Base-by-base conservation (phyloP, 2,329 filamentous ascomycete genomes). In the Alternaria arborescens region DNA sequence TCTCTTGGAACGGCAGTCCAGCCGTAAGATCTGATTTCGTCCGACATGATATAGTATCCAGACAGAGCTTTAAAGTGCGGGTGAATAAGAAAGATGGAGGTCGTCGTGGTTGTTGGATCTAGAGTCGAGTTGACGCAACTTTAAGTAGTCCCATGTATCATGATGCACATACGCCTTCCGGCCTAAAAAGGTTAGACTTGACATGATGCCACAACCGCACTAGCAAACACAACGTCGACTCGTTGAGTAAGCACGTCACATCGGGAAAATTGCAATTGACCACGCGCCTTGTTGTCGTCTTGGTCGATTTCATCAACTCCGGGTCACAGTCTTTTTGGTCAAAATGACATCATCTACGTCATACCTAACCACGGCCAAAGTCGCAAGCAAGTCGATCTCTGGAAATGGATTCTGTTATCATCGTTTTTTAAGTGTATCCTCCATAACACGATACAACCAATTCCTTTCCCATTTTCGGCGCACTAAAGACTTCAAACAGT, bases 141-240 rank as follows among this genome's bases (percentile, higher is more conserved):
- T 36, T 42, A 38, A 50, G 32, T 50, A 36, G 5, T 20, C 32
- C 14, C 16, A 26, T 36, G 3, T 8, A 16, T 34, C 32, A 34
- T 34, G 12, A 34, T 34, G 32, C 5, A 50, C 8, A 18, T 18
- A n/a, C 46, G 46, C 46, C 46, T 38, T 50, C 34, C 46, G 8
- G 22, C 46, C 46, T 18, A 50, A 24, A 50, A 5, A 50, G 32
- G 46, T 50, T 50, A 38, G 46, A 50, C 46, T 26, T 36, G 20
- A 50, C 46, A 50, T 24, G 30, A 38, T 1, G 4, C 18, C 18
- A n/a, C 40, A 42, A 20, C 34, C 14, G 14, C 11, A 16, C 20
- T n/a, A 34, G 46, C 46, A 24, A 50, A 5, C 5, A n/a, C 20
- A 14, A 42, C 20, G 32, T 4, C 32, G 8, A 34, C 30, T 50